Evolutionary conservation across 768 basidiomycete genomes (phyloP).

Genomic region (Termitomyces sp.): DNA sequence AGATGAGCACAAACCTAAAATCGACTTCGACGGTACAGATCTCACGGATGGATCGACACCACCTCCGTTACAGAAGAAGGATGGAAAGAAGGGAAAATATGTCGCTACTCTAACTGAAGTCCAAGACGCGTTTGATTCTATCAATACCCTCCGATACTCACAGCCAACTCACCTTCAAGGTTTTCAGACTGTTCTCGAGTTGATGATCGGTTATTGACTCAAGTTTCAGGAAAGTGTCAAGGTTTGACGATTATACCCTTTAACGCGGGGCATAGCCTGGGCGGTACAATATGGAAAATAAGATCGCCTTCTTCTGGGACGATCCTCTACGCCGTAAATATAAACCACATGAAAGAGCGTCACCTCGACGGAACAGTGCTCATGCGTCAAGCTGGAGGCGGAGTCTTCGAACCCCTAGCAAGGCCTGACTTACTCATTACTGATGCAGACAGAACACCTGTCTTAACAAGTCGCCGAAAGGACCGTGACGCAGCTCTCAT

Average conservation of each 20-base stretch:
- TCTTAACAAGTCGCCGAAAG: constrained; percentile 82
- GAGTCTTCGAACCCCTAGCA: constrained; percentile 80
- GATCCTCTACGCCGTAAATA: constrained; percentile 88
- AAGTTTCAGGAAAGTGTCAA: constrained; percentile 76
- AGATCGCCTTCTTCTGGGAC: constrained; percentile 97
- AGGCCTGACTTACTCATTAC: constrained; percentile 93
- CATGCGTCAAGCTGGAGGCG: constrained; percentile 66
- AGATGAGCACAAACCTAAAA: constrained; percentile 16
- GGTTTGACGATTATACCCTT: constrained; percentile 93
- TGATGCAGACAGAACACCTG: constrained; percentile 79
- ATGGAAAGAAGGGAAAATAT: constrained; percentile 45
- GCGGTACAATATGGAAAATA: constrained; percentile 98
- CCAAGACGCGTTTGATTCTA: constrained; percentile 86
- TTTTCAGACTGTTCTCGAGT: constrained; percentile 25
- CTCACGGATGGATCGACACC: constrained; percentile 20
- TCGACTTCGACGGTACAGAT: constrained; percentile 22
- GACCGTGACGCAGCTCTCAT: constrained; percentile 89
- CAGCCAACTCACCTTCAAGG: constrained; percentile 95
- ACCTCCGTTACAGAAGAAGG: constrained; percentile 19
- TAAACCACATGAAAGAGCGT: constrained; percentile 95
- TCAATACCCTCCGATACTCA: constrained; percentile 91
- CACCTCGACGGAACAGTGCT: constrained; percentile 94
- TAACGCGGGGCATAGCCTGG: constrained; percentile 91
- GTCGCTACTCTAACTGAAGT: constrained; percentile 81
- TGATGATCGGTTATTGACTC: constrained; percentile 1